A percentile compares a stretch with the other conserved stretches of the same genome.
phyloP scores from a whole-genome alignment of 163 green algal genomes.

The Chlorella variabilis region DNA sequence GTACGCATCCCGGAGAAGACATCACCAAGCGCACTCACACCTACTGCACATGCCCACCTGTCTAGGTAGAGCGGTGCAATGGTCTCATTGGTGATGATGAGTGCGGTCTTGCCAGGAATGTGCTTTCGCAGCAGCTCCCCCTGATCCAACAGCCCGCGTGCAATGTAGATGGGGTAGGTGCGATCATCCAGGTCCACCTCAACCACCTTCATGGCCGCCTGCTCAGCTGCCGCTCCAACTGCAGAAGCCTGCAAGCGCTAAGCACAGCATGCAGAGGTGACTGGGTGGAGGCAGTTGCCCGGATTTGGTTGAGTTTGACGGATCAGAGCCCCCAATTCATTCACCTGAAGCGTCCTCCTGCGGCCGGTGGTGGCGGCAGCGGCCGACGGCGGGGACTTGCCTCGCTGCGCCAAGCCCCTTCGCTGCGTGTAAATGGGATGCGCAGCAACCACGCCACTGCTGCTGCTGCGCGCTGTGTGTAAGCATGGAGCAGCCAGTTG shows the following conservation, averaged over 20 bases:
- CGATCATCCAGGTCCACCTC: conserved; percentile 88
- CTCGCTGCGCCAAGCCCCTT: too few relatives aligned
- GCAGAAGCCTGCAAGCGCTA: neutral
- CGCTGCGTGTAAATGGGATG: too few relatives aligned
- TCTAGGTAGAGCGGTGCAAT: conserved; percentile 96
- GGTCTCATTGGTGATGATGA: conserved; percentile 97
- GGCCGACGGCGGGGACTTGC: too few relatives aligned
- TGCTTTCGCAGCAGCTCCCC: conserved; percentile 83
- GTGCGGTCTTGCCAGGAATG: conserved; percentile 88
- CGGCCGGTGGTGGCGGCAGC: neutral
- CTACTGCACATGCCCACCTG: conserved; percentile 50
- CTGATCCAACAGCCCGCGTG: conserved; percentile 72
- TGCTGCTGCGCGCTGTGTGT: too few relatives aligned
- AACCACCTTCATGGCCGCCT: conserved; percentile 41
- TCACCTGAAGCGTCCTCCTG: too few relatives aligned
- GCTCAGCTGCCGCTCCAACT: neutral
- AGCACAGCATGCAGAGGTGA: neutral
- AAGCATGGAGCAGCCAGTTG: too few relatives aligned
- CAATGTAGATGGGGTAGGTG: conserved; percentile 98
- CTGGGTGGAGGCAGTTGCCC: neutral
- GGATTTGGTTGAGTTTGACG: neutral
- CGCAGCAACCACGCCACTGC: too few relatives aligned
- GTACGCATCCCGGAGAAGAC: too few relatives aligned
- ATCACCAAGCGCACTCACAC: too few relatives aligned
- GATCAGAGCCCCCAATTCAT: neutral